A percentile compares a stretch with the other conserved stretches of the same genome.
Conservation (phyloP, 495 filamentous ascomycete genomes). For the Hapsidospora chrysogenum region DNA sequence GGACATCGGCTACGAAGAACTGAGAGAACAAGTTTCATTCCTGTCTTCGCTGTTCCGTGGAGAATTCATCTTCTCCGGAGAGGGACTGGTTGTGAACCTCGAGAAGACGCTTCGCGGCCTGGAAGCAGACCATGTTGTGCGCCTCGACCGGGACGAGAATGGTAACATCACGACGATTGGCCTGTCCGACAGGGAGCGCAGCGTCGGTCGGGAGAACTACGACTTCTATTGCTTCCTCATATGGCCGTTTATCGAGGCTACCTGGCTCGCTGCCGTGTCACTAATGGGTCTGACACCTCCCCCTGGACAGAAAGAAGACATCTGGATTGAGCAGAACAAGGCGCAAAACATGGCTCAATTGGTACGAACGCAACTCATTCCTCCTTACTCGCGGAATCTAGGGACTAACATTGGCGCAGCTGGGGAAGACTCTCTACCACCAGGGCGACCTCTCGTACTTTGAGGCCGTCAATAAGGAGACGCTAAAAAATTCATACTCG, state of each 20-base stretch:
- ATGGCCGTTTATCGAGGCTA: conserved; percentile 92
- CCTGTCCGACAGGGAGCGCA: conserved; percentile 58
- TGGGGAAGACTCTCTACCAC: conserved; percentile 94
- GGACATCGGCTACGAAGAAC: conserved; percentile 51
- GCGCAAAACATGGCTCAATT: conserved; percentile 73
- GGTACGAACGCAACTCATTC: conserved; percentile 20
- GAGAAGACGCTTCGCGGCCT: conserved; percentile 60
- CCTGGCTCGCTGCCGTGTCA: conserved; percentile 77
- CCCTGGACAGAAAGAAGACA: conserved; percentile 33
- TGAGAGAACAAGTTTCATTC: conserved; percentile 68
- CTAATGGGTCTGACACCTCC: conserved; percentile 76
- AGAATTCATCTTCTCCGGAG: conserved; percentile 91
- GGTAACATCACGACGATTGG: conserved; percentile 46
- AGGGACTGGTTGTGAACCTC: conserved; percentile 64
- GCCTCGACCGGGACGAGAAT: conserved; percentile 38
- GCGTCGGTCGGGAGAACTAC: conserved; percentile 73
- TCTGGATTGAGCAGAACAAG: conserved; percentile 64
- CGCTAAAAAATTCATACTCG: conserved; percentile 78
- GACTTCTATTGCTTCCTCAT: conserved; percentile 98
- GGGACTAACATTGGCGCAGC: too few species aligned
- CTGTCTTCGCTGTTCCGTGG: conserved; percentile 85
- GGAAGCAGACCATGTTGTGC: conserved; percentile 67
- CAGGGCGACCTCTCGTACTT: conserved; percentile 95
- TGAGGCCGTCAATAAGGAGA: conserved; percentile 95
- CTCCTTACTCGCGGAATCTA: too few species aligned